These are phyloP conservation scores for Sanguinoderma infundibulare DNA, from an alignment of 1,284 basidiomycete species.

Conservation along the genomic window DNA sequence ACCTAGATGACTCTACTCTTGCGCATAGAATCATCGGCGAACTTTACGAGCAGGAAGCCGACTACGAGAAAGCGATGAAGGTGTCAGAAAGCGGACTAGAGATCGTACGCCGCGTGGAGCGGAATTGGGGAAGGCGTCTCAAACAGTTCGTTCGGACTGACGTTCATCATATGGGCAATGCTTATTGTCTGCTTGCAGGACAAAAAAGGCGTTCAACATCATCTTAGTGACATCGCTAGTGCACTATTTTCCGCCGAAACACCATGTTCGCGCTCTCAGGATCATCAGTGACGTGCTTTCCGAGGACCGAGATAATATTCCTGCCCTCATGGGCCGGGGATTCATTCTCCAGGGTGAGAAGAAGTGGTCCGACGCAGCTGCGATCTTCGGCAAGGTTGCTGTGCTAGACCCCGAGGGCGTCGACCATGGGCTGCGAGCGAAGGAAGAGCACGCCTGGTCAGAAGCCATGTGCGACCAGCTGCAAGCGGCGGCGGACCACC, in stretches of 20 bases:
- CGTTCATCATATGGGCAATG: not conserved
- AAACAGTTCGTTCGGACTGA: conserved; percentile 44
- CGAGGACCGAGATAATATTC: conserved; percentile 63
- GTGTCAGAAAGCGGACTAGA: conserved; percentile 74
- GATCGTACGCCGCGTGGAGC: conserved; percentile 60
- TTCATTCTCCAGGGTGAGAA: conserved; percentile 71
- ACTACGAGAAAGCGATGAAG: conserved; percentile 78
- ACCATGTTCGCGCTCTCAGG: conserved; percentile 80
- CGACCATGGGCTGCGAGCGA: conserved; percentile 65
- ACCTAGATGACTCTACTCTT: conserved; percentile 66
- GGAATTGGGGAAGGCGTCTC: conserved; percentile 62
- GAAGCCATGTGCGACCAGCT: conserved; percentile 60
- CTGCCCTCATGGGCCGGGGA: conserved; percentile 76
- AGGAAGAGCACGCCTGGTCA: conserved; percentile 91
- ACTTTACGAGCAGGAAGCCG: conserved; percentile 76
- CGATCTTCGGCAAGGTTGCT: conserved; percentile 61
- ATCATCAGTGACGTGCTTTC: conserved; percentile 77
- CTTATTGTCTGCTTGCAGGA: conserved; percentile 41
- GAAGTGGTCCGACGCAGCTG: conserved; percentile 75
- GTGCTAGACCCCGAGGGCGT: conserved; percentile 50
- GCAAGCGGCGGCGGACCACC: conserved; percentile 55
- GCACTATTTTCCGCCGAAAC: conserved; percentile 88
- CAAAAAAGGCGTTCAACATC: conserved; percentile 64
- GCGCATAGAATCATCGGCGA: conserved; percentile 75
- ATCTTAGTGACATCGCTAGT: conserved; percentile 78